Evolutionary conservation across 768 basidiomycete species (phyloP).

Genomic region (Suillus decipiens): DNA sequence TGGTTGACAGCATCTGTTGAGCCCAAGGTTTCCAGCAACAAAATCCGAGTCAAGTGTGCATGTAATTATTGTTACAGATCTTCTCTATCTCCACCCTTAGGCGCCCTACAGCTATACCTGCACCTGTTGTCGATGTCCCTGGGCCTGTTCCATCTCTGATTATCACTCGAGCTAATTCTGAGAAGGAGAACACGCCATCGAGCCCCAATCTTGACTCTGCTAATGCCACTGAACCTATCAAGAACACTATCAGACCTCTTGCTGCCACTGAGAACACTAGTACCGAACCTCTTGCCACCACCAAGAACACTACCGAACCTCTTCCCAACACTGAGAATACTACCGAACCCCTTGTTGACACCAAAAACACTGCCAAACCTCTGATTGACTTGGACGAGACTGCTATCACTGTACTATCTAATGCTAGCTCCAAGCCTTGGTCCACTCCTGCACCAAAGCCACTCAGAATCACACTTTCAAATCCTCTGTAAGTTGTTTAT

Average conservation of each 20-base stretch:
- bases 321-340: too few species aligned
- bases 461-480: neutral
- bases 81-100: too few species aligned
- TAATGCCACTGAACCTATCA: too few species aligned
- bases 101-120: neutral
- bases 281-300: too few species aligned
- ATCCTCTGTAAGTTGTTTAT: neutral
- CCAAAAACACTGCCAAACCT: neutral
- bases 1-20: neutral
- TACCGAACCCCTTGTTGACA: too few species aligned
- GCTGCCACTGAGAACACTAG: too few species aligned
- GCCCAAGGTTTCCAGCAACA: conserved; percentile 1
- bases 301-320: neutral
- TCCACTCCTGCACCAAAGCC: neutral
- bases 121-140: neutral
- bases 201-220: neutral
- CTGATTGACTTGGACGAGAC: neutral
- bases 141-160: neutral
- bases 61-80: neutral
- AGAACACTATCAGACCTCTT: neutral
- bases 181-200: neutral
- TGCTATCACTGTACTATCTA: neutral
- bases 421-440: neutral
- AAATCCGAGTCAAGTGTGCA: neutral
- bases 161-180: too few species aligned